phyloP scores from a whole-genome alignment of 257 asterid genomes.

The Marsdenia floribunda region DNA sequence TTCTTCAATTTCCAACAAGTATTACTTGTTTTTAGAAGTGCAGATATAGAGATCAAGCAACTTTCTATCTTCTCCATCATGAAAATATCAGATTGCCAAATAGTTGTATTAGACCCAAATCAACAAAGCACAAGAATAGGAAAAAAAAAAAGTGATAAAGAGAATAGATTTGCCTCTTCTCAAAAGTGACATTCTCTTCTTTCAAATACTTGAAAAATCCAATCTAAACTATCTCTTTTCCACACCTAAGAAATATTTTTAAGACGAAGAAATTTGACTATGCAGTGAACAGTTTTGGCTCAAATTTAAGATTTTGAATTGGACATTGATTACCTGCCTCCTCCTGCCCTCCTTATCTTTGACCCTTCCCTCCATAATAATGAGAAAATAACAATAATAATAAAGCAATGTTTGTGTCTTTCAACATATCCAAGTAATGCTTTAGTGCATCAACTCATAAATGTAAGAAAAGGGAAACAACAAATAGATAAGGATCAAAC shows the following conservation, averaged over 20 bases:
- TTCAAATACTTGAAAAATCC: not conserved
- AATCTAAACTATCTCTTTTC: not conserved
- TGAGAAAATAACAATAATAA: no score
- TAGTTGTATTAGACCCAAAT: not conserved
- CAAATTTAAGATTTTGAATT: no score
- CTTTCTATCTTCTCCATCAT: not conserved
- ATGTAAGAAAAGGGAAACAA: constrained; percentile 8
- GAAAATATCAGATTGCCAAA: not conserved
- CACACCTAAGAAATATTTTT: not conserved
- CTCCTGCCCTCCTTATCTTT: no score
- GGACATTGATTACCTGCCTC: no score
- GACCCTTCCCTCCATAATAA: no score
- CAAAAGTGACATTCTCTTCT: not conserved
- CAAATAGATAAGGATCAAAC: not conserved
- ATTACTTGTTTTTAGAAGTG: not conserved
- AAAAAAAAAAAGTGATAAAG: not conserved
- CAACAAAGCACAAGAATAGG: not conserved
- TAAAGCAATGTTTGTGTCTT: not conserved
- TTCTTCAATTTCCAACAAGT: not conserved
- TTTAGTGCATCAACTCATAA: not conserved
- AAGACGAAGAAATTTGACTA: no score
- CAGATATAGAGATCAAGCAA: not conserved
- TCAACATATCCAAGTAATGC: not conserved
- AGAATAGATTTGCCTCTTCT: not conserved
- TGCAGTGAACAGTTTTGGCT: no score